Percentiles rank a stretch among this genome's conserved stretches.
Conservation (phyloP, 208 protist species). For the Leptomonas pyrrhocoris region DNA sequence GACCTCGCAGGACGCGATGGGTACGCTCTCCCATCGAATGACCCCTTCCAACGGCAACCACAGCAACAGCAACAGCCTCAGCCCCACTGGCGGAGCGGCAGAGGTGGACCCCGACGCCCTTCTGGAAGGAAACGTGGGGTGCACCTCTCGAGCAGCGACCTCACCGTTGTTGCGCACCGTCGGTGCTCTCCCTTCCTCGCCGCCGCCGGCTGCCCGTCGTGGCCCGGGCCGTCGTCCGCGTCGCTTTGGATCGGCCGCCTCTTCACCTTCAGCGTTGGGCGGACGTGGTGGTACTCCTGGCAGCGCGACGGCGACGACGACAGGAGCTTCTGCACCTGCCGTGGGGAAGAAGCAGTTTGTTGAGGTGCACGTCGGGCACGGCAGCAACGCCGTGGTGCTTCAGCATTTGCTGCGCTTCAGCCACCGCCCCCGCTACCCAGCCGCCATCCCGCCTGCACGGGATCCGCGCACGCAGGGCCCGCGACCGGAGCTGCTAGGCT, state of each 20-base stretch:
- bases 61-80: background rate
- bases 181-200: background rate
- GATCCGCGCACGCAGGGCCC: constrained; percentile 37
- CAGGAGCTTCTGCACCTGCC: background rate
- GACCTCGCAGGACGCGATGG: background rate
- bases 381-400: constrained; percentile 61
- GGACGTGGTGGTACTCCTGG: background rate
- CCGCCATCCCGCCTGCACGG: constrained; percentile 58
- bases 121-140: too few relatives aligned
- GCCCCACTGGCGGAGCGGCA: background rate
- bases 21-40: background rate
- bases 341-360: constrained; percentile 9
- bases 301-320: background rate
- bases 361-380: constrained; percentile 35
- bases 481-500: constrained; percentile 62
- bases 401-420: constrained; percentile 84
- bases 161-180: too few relatives aligned
- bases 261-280: background rate
- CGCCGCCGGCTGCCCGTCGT: constrained; percentile 3
- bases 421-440: constrained; percentile 48
- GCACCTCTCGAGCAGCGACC: too few relatives aligned
- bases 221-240: constrained; percentile 23
- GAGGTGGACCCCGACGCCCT: too few relatives aligned
- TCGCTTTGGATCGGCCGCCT: constrained; percentile 9
- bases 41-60: background rate